Percentiles rank a stretch among this genome's conserved stretches.
Evolutionary conservation across 75 land plant species (phyloP).

Genomic region (Isoetes taiwanensis): DNA sequence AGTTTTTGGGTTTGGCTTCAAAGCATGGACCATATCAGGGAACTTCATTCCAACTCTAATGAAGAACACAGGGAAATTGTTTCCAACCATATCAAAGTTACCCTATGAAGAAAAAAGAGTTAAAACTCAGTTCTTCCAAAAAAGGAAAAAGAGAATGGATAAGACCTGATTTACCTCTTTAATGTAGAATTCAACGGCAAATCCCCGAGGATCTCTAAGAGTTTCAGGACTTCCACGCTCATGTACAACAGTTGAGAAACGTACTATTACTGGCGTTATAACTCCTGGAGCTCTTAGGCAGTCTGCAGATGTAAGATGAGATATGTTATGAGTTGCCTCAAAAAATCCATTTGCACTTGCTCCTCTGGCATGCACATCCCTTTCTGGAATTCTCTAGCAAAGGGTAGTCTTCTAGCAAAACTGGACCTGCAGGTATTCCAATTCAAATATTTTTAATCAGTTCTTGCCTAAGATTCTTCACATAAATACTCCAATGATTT

Average conservation of each 20-base stretch:
- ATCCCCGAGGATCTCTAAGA: neutral
- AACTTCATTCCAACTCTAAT: neutral
- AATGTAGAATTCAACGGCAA: neutral
- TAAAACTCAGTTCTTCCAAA: neutral
- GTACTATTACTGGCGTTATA: neutral
- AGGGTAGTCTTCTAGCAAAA: no score
- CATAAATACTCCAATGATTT: no score
- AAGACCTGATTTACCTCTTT: neutral
- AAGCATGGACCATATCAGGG: slow-evolving; percentile 2
- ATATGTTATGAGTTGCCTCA: no score
- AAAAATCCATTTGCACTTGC: no score
- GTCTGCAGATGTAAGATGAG: no score
- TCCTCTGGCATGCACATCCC: no score
- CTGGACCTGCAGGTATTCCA: no score
- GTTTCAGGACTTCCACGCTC: slow-evolving; percentile 1
- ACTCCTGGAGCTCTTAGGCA: neutral
- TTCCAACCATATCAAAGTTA: slow-evolving; percentile 5
- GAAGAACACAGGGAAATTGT: slow-evolving; percentile 3
- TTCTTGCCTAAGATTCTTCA: no score
- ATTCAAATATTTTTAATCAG: no score
- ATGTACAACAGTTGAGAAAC: neutral
- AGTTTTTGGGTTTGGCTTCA: slow-evolving; percentile 1
- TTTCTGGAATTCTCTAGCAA: no score
- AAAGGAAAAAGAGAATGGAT: neutral
- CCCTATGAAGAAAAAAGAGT: neutral